A percentile compares a stretch with the other conserved stretches of the same genome.
Evolutionary conservation across 169 alveolate genomes (phyloP).

Genomic region (Cryptosporidium sp.): DNA sequence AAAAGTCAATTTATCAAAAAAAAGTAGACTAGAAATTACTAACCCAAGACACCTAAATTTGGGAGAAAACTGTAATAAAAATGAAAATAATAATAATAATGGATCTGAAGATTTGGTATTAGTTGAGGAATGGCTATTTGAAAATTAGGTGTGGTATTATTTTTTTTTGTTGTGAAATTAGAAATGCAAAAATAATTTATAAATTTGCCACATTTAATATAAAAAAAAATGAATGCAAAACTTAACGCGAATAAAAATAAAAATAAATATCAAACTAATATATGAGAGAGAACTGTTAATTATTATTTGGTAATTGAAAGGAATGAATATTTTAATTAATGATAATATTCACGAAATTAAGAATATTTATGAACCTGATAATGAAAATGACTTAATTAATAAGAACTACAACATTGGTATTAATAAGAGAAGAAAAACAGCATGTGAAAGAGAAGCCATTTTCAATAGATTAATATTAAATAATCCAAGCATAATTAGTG

Average conservation of each 20-base stretch:
- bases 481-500: constrained; percentile 55
- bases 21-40: constrained; percentile 1
- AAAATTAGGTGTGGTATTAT: constrained; percentile 21
- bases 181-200: background rate
- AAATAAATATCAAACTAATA: background rate
- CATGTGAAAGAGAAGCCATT: constrained; percentile 73
- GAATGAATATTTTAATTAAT: constrained; percentile 46
- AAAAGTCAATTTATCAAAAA: constrained; percentile 6
- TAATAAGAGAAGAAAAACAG: constrained; percentile 62
- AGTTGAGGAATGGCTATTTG: constrained; percentile 56
- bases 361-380: constrained; percentile 31
- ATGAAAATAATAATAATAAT: background rate
- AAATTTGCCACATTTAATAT: constrained; percentile 1
- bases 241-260: background rate
- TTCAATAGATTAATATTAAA: constrained; percentile 57
- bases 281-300: background rate
- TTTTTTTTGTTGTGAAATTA: background rate
- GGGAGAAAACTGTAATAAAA: background rate
- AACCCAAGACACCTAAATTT: background rate
- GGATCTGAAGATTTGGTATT: background rate
- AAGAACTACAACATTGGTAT: constrained; percentile 1
- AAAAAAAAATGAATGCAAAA: background rate
- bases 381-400: constrained; percentile 27
- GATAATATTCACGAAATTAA: constrained; percentile 25
- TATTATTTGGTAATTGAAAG: background rate